Evolutionary conservation across 768 basidiomycete species (phyloP).

Genomic region (Lactifluus subvellereus): DNA sequence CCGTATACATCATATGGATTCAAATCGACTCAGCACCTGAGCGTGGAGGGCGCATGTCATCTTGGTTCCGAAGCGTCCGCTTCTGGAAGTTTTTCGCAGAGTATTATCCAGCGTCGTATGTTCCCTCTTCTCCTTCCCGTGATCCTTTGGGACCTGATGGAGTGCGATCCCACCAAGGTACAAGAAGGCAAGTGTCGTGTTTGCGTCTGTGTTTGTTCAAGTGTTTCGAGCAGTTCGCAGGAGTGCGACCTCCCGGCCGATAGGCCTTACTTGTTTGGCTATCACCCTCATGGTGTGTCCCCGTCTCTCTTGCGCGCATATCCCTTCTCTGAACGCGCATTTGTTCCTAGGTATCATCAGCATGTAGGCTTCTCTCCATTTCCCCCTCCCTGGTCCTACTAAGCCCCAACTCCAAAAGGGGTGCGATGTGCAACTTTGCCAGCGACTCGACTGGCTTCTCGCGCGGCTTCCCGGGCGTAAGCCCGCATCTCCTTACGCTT

Average conservation of each 20-base stretch:
- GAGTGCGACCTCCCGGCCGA: constrained; percentile 89
- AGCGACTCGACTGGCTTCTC: constrained; percentile 98
- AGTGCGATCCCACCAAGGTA: constrained; percentile 26
- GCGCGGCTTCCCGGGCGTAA: constrained; percentile 80
- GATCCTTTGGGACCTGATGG: background rate
- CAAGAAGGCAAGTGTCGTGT: constrained; percentile 35
- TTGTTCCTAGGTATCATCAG: constrained; percentile 79
- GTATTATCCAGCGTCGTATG: constrained; percentile 86
- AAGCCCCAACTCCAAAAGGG: constrained; percentile 44
- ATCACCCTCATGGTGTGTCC: constrained; percentile 88
- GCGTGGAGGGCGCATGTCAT: constrained; percentile 59
- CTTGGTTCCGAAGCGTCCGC: constrained; percentile 62
- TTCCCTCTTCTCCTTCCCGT: constrained; percentile 23
- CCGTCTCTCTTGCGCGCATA: background rate
- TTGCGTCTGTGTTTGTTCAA: background rate
- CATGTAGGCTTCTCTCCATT: constrained; percentile 54
- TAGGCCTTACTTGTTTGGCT: constrained; percentile 93
- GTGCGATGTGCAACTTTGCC: constrained; percentile 91
- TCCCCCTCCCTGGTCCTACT: background rate
- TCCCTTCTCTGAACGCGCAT: background rate
- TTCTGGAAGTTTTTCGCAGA: constrained; percentile 92
- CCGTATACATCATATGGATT: constrained; percentile 73
- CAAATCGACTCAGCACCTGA: constrained; percentile 76
- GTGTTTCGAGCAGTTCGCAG: constrained; percentile 34
- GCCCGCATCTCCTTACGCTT: constrained; percentile 88